These are phyloP conservation scores for Nicotiana noctiflora DNA, from an alignment of 257 asterid species.

Conservation along the genomic window DNA sequence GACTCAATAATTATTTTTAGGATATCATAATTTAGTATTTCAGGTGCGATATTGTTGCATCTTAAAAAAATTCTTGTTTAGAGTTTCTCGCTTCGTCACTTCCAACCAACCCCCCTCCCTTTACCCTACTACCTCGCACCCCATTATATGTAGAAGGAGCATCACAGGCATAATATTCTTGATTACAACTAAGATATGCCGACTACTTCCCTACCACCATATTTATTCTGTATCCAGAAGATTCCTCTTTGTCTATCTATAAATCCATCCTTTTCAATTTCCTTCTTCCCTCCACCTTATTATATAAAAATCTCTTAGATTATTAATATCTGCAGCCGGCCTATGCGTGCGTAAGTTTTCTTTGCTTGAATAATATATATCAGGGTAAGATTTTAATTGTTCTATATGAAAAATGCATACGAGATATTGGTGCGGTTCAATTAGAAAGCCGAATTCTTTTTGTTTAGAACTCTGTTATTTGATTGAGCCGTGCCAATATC, in stretches of 20 bases:
- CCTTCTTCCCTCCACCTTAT: background rate
- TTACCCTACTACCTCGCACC: no score
- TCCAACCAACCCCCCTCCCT: no score
- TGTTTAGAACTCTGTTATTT: conserved; percentile 52
- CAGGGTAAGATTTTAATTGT: background rate
- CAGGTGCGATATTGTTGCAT: no score
- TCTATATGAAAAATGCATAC: conserved; percentile 8
- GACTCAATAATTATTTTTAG: no score
- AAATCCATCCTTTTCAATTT: conserved; percentile 2
- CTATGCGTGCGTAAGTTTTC: background rate
- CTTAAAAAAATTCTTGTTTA: no score
- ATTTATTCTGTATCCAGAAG: background rate
- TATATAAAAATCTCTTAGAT: no score
- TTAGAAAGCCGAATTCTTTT: conserved; percentile 57
- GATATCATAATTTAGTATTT: no score
- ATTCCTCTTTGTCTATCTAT: conserved; percentile 3
- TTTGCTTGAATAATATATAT: background rate
- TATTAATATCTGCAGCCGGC: background rate
- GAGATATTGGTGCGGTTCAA: conserved; percentile 99
- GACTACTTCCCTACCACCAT: conserved; percentile 11
- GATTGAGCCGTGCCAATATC: conserved; percentile 99
- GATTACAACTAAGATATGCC: conserved; percentile 15
- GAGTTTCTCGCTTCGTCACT: no score
- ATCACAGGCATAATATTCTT: conserved; percentile 1
- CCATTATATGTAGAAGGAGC: background rate